Conservation (phyloP, 352 stramenopile genomes). For the Globisporangium iwayamae region DNA sequence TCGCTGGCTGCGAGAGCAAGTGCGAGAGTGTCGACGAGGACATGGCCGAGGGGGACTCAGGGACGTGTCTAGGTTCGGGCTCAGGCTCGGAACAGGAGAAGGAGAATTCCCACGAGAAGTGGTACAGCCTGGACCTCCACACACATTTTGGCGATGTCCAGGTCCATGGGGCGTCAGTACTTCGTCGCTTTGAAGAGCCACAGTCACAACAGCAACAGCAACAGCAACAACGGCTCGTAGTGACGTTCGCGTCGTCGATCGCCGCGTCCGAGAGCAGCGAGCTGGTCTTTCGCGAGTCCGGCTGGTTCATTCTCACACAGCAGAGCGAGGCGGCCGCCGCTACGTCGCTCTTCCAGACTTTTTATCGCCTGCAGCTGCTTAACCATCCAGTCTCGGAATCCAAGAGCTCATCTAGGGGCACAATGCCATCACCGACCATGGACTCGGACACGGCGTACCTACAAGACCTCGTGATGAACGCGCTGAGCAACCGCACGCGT, state of each 20-base stretch:
- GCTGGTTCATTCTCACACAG: conserved; percentile 10
- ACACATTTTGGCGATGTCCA: conserved; percentile 13
- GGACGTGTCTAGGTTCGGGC: neutral
- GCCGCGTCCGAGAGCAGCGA: conserved; percentile 10
- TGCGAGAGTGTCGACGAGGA: neutral
- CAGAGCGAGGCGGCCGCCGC: neutral
- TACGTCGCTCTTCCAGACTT: conserved; percentile 16
- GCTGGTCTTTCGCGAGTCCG: conserved; percentile 10
- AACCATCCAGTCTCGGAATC: neutral
- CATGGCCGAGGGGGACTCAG: neutral
- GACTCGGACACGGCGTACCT: conserved; percentile 9
- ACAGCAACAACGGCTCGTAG: neutral
- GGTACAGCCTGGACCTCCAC: conserved; percentile 6
- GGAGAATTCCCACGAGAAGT: conserved; percentile 8
- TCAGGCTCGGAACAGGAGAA: neutral
- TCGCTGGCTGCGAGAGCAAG: neutral
- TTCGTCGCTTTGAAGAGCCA: neutral
- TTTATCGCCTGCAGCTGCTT: conserved; percentile 13
- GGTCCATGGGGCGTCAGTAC: conserved; percentile 9
- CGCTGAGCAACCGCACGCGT: conserved; percentile 15
- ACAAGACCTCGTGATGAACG: conserved; percentile 15
- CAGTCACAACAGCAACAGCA: neutral
- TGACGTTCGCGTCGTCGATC: conserved; percentile 14
- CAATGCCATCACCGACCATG: neutral
- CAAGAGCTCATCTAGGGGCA: neutral